phyloP scores from a whole-genome alignment of 805 yeast genomes.

The Spathaspora gorwiae region DNA sequence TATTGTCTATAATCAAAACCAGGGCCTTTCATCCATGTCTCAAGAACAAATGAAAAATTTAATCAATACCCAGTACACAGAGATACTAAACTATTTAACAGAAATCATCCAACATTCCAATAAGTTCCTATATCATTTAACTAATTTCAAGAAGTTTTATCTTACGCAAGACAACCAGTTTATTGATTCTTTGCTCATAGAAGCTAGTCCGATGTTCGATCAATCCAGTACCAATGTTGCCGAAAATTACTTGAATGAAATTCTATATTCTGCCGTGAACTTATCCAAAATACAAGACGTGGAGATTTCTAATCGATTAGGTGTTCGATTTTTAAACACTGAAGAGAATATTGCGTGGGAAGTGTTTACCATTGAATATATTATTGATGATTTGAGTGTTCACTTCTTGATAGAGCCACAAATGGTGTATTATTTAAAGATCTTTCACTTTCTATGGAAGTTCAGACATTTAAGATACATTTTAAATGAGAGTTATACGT shows the following conservation, averaged over 20 bases:
- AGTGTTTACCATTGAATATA: slow-evolving; percentile 81
- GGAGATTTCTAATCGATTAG: slow-evolving; percentile 46
- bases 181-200: slow-evolving; percentile 56
- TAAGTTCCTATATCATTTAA: slow-evolving; percentile 47
- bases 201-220: slow-evolving; percentile 50
- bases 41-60: slow-evolving; percentile 32
- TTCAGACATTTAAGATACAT: slow-evolving; percentile 57
- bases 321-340: slow-evolving; percentile 75
- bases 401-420: slow-evolving; percentile 28
- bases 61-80: slow-evolving; percentile 42
- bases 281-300: slow-evolving; percentile 45
- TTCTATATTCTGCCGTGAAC: slow-evolving; percentile 60
- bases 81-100: slow-evolving; percentile 50
- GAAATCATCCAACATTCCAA: slow-evolving; percentile 43
- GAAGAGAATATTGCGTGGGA: slow-evolving; percentile 83
- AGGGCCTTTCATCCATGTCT: slow-evolving; percentile 30
- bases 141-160: slow-evolving; percentile 59
- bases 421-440: slow-evolving; percentile 51
- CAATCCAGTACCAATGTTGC: slow-evolving; percentile 62
- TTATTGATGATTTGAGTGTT: slow-evolving; percentile 51
- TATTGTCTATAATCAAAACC: slow-evolving; percentile 23
- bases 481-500: slow-evolving; percentile 34
- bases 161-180: slow-evolving; percentile 80
- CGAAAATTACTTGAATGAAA: slow-evolving; percentile 59
- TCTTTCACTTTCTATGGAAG: slow-evolving; percentile 84